Conservation (phyloP, 805 yeast species). For the Limtongozyma cylindracea region DNA sequence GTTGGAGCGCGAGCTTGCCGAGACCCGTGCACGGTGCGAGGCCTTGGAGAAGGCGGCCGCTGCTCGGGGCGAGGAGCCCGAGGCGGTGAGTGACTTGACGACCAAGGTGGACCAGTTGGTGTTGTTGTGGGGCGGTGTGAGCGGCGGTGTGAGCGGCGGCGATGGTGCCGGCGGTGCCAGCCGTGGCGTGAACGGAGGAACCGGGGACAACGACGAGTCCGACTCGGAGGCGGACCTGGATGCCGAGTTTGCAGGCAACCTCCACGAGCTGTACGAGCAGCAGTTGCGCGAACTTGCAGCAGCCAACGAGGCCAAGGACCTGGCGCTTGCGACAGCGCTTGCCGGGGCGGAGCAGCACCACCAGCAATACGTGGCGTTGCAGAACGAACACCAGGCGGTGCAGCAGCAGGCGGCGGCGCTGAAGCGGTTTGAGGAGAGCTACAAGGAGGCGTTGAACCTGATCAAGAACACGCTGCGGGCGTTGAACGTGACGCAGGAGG, state of each 20-base stretch:
- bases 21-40: conserved; percentile 10
- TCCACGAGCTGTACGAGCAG: no score
- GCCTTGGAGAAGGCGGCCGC: no score
- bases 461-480: conserved; percentile 59
- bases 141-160: no score
- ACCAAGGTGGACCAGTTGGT: no score
- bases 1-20: conserved; percentile 16
- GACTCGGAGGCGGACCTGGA: conserved; percentile 2
- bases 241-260: no score
- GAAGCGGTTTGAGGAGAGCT: conserved; percentile 29
- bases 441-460: conserved; percentile 44
- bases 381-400: conserved; percentile 7
- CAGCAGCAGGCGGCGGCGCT: conserved; percentile 4
- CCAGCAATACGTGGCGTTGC: conserved; percentile 1
- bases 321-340: conserved; percentile 2
- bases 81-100: no score
- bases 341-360: conserved; percentile 12
- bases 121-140: no score
- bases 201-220: conserved; percentile 8
- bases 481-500: conserved; percentile 45
- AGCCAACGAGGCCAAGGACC: conserved; percentile 2
- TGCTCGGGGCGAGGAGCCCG: no score
- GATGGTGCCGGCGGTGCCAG: no score
- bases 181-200: no score
- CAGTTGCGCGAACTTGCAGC: no score